phyloP scores from a whole-genome alignment of 768 basidiomycete species.

The Boletus rubescentipes region DNA sequence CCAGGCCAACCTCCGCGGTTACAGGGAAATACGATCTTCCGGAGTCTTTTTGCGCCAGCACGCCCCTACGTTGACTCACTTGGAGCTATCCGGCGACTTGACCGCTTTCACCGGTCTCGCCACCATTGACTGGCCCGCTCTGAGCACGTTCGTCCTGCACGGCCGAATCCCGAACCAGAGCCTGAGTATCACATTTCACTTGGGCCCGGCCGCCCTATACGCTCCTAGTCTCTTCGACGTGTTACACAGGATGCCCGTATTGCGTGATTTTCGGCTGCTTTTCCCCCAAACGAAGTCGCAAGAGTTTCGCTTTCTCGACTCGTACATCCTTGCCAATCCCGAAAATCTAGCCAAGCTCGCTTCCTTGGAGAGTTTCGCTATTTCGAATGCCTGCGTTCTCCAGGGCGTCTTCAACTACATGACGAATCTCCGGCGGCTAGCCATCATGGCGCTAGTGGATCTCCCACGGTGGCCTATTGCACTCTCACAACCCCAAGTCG shows the following conservation, averaged over 20 bases:
- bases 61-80: slow-evolving; percentile 27
- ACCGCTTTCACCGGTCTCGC: slow-evolving; percentile 27
- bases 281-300: slow-evolving; percentile 30
- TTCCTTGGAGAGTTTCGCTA: slow-evolving; percentile 34
- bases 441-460: slow-evolving; percentile 35
- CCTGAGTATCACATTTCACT: slow-evolving; percentile 15
- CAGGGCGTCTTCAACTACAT: slow-evolving; percentile 31
- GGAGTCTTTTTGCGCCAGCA: slow-evolving; percentile 32
- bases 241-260: slow-evolving; percentile 29
- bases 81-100: slow-evolving; percentile 33
- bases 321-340: slow-evolving; percentile 16
- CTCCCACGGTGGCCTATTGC: slow-evolving; percentile 38
- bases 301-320: slow-evolving; percentile 30
- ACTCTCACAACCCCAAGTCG: slow-evolving; percentile 34
- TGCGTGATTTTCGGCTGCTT: slow-evolving; percentile 32
- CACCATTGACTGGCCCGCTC: slow-evolving; percentile 31
- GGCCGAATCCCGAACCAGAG: slow-evolving; percentile 26
- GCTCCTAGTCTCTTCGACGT: slow-evolving; percentile 27
- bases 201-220: slow-evolving; percentile 2
- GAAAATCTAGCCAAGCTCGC: slow-evolving; percentile 30
- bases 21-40: slow-evolving; percentile 30
- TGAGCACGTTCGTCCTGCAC: slow-evolving; percentile 32
- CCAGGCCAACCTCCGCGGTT: slow-evolving; percentile 30
- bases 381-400: slow-evolving; percentile 36
- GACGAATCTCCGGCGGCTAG: slow-evolving; percentile 28